A percentile compares a stretch with the other conserved stretches of the same genome.
These are phyloP conservation scores for Hydnomerulius pinastri DNA, from an alignment of 768 basidiomycete genomes.

Conservation along the genomic window DNA sequence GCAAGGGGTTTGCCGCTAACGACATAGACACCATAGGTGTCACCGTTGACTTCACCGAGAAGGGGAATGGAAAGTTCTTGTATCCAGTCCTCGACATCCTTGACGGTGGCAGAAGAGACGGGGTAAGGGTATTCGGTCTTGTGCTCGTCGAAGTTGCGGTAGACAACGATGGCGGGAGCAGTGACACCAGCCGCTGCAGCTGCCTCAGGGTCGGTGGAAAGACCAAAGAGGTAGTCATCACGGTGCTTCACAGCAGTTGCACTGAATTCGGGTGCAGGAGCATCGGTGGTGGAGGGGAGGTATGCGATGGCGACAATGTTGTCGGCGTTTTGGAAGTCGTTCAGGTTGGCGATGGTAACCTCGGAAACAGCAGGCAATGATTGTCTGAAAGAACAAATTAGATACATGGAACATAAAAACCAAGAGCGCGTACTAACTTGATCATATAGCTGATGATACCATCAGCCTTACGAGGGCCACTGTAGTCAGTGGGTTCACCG, in stretches of 20 bases:
- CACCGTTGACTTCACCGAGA: constrained; percentile 89
- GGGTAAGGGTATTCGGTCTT: constrained; percentile 67
- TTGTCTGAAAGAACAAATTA: constrained; percentile 54
- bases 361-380: constrained; percentile 90
- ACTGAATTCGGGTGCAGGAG: constrained; percentile 72
- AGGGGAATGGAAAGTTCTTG: constrained; percentile 83
- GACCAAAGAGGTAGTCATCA: constrained; percentile 92
- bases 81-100: constrained; percentile 77
- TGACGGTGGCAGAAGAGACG: constrained; percentile 48
- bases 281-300: constrained; percentile 69
- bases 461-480: constrained; percentile 89
- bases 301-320: constrained; percentile 90
- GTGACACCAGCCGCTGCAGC: constrained; percentile 72
- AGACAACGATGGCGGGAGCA: constrained; percentile 86
- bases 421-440: constrained; percentile 59
- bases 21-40: constrained; percentile 90
- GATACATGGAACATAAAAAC: not conserved
- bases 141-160: constrained; percentile 91
- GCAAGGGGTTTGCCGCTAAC: constrained; percentile 83
- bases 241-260: constrained; percentile 84
- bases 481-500: constrained; percentile 79
- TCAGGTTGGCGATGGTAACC: constrained; percentile 73
- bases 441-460: constrained; percentile 96
- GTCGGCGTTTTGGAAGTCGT: constrained; percentile 86
- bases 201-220: constrained; percentile 69